Conservation (phyloP, 768 basidiomycete genomes). For the Suillus subalutaceus region DNA sequence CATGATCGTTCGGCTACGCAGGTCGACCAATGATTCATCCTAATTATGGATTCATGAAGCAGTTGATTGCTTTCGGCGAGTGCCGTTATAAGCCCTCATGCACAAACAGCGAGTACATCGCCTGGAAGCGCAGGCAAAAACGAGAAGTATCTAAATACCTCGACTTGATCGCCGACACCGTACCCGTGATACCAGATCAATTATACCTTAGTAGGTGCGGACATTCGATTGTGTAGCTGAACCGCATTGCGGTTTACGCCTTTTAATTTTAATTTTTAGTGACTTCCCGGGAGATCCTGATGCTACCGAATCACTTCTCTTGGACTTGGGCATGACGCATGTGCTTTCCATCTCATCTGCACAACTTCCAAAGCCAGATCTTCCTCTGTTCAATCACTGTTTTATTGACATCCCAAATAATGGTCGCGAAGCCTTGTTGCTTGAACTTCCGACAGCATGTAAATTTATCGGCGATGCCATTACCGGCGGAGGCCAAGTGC, state of each 20-base stretch:
- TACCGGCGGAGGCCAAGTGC: constrained; percentile 45
- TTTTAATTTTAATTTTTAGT: constrained; percentile 33
- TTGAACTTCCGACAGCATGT: constrained; percentile 49
- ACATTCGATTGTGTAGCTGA: not conserved
- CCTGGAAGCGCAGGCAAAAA: constrained; percentile 60
- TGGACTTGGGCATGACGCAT: constrained; percentile 56
- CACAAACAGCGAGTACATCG: constrained; percentile 47
- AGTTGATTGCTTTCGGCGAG: constrained; percentile 55
- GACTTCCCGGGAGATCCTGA: constrained; percentile 59
- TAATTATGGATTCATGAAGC: constrained; percentile 57
- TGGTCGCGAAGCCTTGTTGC: constrained; percentile 43
- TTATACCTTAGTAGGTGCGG: constrained; percentile 54
- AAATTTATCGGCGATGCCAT: constrained; percentile 48
- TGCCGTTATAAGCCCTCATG: constrained; percentile 51
- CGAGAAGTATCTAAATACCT: constrained; percentile 58
- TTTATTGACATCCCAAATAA: constrained; percentile 46
- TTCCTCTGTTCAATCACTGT: constrained; percentile 38
- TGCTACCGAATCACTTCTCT: constrained; percentile 51
- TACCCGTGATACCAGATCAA: constrained; percentile 50
- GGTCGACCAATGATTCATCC: constrained; percentile 43
- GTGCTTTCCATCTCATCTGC: constrained; percentile 58
- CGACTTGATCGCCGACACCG: constrained; percentile 53
- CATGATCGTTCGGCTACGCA: constrained; percentile 21
- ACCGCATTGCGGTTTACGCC: not conserved
- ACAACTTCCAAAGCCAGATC: constrained; percentile 37